Evolutionary conservation across 169 alveolate genomes (phyloP).

Genomic region (Eimeria acervulina): DNA sequence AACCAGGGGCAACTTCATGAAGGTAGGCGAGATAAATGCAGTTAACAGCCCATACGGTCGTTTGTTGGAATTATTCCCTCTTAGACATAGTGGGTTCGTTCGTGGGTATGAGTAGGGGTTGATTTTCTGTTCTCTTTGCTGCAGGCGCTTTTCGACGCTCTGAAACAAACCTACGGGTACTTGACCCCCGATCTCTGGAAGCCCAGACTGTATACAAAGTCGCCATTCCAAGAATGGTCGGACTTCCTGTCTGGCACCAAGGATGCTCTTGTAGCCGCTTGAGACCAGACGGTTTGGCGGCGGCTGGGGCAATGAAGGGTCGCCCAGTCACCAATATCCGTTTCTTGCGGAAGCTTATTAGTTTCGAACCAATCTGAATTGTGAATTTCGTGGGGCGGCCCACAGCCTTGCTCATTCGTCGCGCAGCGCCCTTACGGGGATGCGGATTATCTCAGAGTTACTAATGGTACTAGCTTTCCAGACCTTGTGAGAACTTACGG

Average conservation of each 20-base stretch:
- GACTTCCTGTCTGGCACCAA: conserved; percentile 92
- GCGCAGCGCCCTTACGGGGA: background rate
- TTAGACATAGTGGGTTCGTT: background rate
- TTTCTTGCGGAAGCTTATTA: background rate
- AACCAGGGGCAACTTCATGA: conserved; percentile 98
- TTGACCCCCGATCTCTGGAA: conserved; percentile 99
- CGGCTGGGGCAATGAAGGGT: background rate
- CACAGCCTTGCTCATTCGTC: background rate
- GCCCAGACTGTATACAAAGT: conserved; percentile 92
- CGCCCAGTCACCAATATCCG: background rate
- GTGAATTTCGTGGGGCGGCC: conserved; percentile 15
- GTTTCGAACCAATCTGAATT: conserved; percentile 14
- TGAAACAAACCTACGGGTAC: conserved; percentile 98
- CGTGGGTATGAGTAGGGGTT: background rate
- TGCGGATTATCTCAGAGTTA: background rate
- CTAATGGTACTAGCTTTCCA: background rate
- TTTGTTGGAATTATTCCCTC: background rate
- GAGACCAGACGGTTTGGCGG: background rate
- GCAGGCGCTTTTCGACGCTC: conserved; percentile 98
- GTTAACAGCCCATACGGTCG: background rate
- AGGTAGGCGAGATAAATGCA: conserved; percentile 85
- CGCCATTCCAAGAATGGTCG: conserved; percentile 97
- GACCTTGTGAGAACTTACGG: background rate
- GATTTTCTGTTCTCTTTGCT: background rate
- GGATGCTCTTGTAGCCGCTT: conserved; percentile 67